These are phyloP conservation scores for Trematosphaeria pertusa DNA, from an alignment of 2,329 filamentous ascomycete species.

Conservation along the genomic window DNA sequence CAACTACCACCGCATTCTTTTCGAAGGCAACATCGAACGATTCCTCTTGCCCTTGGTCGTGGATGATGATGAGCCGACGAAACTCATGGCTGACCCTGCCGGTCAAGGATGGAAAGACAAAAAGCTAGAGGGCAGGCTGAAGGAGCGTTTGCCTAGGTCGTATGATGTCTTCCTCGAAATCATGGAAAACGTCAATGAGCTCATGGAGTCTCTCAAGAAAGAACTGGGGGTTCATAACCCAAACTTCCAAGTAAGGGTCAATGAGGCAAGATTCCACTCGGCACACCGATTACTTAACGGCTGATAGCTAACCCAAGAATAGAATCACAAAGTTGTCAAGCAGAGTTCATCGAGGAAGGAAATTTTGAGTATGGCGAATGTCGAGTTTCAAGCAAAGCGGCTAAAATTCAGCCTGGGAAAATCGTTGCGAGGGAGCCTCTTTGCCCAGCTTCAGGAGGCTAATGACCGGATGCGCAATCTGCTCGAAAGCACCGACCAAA, in stretches of 20 bases:
- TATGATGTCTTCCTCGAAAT: slow-evolving; percentile 31
- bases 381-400: slow-evolving; percentile 18
- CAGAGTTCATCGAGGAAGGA: slow-evolving; percentile 9
- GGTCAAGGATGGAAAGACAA: slow-evolving; percentile 26
- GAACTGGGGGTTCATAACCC: slow-evolving; percentile 19
- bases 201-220: slow-evolving; percentile 26
- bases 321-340: slow-evolving; percentile 12
- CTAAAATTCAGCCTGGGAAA: slow-evolving; percentile 18
- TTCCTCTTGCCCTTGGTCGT: slow-evolving; percentile 33
- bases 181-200: slow-evolving; percentile 26
- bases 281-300: neutral
- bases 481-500: slow-evolving; percentile 18
- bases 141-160: slow-evolving; percentile 25
- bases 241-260: slow-evolving; percentile 18
- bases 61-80: slow-evolving; percentile 25
- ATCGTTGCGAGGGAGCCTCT: slow-evolving; percentile 12
- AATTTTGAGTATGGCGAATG: slow-evolving; percentile 14
- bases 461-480: slow-evolving; percentile 21
- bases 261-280: slow-evolving; percentile 4
- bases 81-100: slow-evolving; percentile 27
- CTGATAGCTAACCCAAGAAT: neutral
- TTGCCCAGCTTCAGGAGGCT: slow-evolving; percentile 15
- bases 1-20: slow-evolving; percentile 28
- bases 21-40: slow-evolving; percentile 30
- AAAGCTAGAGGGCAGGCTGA: slow-evolving; percentile 24